Evolutionary conservation across 2,329 filamentous ascomycete species (phyloP).

Genomic region (Pseudogymnoascus sp.): DNA sequence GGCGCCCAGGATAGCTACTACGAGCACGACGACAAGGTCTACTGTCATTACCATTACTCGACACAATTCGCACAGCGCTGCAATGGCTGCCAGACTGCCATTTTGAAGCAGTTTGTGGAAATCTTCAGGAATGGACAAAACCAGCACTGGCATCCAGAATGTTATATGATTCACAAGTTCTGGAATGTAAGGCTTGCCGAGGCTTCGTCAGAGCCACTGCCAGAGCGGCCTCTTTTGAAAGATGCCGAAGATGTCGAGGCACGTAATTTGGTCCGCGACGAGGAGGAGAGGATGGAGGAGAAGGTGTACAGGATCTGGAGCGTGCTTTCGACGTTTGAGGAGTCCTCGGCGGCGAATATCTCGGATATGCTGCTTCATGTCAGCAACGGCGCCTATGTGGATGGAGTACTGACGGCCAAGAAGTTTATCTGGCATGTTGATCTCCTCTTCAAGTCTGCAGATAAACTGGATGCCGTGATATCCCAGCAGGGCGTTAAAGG

Average conservation of each 20-base stretch:
- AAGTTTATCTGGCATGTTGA: slow-evolving; percentile 96
- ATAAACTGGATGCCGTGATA: slow-evolving; percentile 72
- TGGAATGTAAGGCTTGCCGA: slow-evolving; percentile 81
- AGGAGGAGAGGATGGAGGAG: slow-evolving; percentile 92
- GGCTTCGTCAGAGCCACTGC: slow-evolving; percentile 31
- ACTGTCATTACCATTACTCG: slow-evolving; percentile 98
- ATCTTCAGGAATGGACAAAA: slow-evolving; percentile 97
- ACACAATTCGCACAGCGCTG: slow-evolving; percentile 94
- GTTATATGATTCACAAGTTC: slow-evolving; percentile 99
- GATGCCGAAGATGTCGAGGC: slow-evolving; percentile 56
- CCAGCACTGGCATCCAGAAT: slow-evolving; percentile 98
- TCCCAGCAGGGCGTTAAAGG: slow-evolving; percentile 63
- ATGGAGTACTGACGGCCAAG: slow-evolving; percentile 89
- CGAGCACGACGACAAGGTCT: slow-evolving; percentile 92
- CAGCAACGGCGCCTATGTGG: slow-evolving; percentile 92
- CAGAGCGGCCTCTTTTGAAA: slow-evolving; percentile 27
- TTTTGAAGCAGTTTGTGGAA: slow-evolving; percentile 97
- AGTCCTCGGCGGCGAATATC: slow-evolving; percentile 95
- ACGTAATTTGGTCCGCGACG: slow-evolving; percentile 66
- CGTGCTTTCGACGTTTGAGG: slow-evolving; percentile 91
- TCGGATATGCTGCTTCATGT: slow-evolving; percentile 98
- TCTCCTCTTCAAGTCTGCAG: slow-evolving; percentile 79
- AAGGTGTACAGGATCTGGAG: slow-evolving; percentile 99
- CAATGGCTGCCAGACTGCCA: slow-evolving; percentile 93
- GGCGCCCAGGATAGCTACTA: slow-evolving; percentile 98